Evolutionary conservation across 345 rosid species (phyloP).

Genomic region (Corchorus capsularis): DNA sequence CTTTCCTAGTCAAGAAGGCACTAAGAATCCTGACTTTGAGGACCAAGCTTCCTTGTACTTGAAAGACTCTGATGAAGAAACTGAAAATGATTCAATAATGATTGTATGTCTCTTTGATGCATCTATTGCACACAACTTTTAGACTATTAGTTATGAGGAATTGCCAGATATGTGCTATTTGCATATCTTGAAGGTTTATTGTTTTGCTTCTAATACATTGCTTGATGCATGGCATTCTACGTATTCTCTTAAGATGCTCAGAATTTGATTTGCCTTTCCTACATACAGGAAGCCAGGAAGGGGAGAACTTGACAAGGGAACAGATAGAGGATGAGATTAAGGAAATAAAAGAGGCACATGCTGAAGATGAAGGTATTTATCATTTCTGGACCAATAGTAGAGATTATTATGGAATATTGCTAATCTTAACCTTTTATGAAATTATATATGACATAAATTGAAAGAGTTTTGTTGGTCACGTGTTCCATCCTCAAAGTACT

Average conservation of each 20-base stretch:
- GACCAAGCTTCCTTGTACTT: slow-evolving; percentile 62
- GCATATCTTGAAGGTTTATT: too few species aligned
- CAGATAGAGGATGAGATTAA: slow-evolving; percentile 78
- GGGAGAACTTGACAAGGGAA: slow-evolving; percentile 75
- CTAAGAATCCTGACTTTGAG: slow-evolving; percentile 45
- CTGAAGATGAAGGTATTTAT: slow-evolving; percentile 81
- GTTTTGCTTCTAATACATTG: slow-evolving; percentile 1
- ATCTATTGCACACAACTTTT: neutral
- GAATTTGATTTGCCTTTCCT: slow-evolving; percentile 10
- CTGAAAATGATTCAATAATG: slow-evolving; percentile 80
- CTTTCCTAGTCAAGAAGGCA: slow-evolving; percentile 32
- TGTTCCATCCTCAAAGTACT: too few species aligned
- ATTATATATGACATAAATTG: too few species aligned
- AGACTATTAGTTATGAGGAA: neutral
- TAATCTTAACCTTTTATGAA: neutral
- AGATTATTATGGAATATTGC: neutral
- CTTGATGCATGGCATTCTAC: neutral
- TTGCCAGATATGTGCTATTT: neutral
- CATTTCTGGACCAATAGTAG: slow-evolving; percentile 16
- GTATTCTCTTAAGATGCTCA: neutral
- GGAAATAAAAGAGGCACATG: slow-evolving; percentile 83
- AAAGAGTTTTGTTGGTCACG: too few species aligned
- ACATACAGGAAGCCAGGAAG: slow-evolving; percentile 54
- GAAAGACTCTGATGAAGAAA: slow-evolving; percentile 72
- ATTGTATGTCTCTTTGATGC: slow-evolving; percentile 48